Evolutionary conservation across 1,284 basidiomycete species (phyloP), one percentile per base, ranked within the genome.

Genomic region (Rhodotorula glutinis): DNA sequence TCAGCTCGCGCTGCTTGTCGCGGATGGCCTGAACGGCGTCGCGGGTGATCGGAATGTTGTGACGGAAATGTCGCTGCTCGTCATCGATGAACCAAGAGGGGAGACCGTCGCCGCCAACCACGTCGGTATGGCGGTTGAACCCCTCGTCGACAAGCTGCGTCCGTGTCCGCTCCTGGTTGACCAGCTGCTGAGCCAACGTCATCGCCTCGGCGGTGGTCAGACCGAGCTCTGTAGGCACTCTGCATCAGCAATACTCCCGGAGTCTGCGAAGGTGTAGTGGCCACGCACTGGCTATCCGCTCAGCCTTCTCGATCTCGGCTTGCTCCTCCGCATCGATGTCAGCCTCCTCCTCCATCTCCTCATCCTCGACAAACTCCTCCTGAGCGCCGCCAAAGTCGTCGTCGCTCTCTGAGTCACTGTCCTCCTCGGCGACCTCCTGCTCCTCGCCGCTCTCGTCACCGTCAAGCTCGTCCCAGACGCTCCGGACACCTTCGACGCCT

Each of bases 31-130:
- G 84, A 63, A 98, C 83, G 9, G 96, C 96, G 79, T 98, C 96
- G 80, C 97, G 98, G 1, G 95, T 98, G 70, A 98, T 85, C 21
- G 96, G 96, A 62, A 98, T 83, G 79, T 98, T 98, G 67, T 90
- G 82, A 77, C 92, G 94, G 84, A 96, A 98, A 78, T 90, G 85
- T 76, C 94, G 91, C 53, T 86, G 81, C 80, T 99, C 96, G 76
- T 99, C 96, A 76, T 98, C 95, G 53, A 98, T 83, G 85, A 99
- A 98, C 96, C 96, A 99, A 0, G 86, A 80, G 0, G 96, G 96
- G 14, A 98, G 85, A 40, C 84, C 92, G 63, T 97, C 91, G 80
- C 94, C 96, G 66, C 95, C 86, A 4, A 92, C 89, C 8, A 58
- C 44, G 41, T 63, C 63, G 49, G 77, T 78, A 79, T 93, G 90